A percentile compares a stretch with the other conserved stretches of the same genome.
These are phyloP conservation scores for Monilinia vaccinii-corymbosi DNA, from an alignment of 2,329 filamentous ascomycete species.

Conservation along the genomic window DNA sequence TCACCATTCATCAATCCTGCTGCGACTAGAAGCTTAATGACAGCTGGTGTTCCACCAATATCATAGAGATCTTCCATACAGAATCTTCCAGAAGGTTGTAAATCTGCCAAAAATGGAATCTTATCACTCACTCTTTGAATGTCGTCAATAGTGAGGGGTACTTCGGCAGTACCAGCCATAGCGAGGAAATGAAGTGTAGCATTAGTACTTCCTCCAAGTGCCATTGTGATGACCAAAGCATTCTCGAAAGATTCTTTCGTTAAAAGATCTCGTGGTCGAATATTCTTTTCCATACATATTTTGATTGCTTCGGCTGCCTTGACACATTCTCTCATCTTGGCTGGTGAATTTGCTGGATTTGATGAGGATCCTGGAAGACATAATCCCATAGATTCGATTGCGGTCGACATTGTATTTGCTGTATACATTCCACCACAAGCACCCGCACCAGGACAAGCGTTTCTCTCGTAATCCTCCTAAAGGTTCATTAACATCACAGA, in stretches of 20 bases:
- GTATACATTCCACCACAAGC: conserved; percentile 71
- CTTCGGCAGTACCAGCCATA: conserved; percentile 60
- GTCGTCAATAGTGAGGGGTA: conserved; percentile 37
- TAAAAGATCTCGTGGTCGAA: conserved; percentile 56
- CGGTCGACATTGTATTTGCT: conserved; percentile 68
- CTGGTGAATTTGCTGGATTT: conserved; percentile 56
- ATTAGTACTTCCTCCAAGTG: conserved; percentile 61
- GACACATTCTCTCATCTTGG: conserved; percentile 63
- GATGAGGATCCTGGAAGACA: conserved; percentile 60
- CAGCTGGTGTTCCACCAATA: conserved; percentile 75
- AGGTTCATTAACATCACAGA: neutral
- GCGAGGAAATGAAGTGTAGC: conserved; percentile 63
- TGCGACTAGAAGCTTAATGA: conserved; percentile 77
- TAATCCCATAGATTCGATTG: conserved; percentile 64
- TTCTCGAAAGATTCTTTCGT: conserved; percentile 64
- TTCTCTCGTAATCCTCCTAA: conserved; percentile 56
- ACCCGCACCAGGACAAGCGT: conserved; percentile 61
- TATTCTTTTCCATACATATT: conserved; percentile 60
- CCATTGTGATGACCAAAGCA: conserved; percentile 66
- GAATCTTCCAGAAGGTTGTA: conserved; percentile 71
- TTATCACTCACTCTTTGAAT: conserved; percentile 61
- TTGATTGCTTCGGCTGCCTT: conserved; percentile 61
- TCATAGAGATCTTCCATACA: conserved; percentile 83
- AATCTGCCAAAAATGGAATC: conserved; percentile 62
- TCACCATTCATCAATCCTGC: conserved; percentile 65